Conservation (phyloP, 192 early-diverging fungal genomes). For the Backusella tarrabulga region DNA sequence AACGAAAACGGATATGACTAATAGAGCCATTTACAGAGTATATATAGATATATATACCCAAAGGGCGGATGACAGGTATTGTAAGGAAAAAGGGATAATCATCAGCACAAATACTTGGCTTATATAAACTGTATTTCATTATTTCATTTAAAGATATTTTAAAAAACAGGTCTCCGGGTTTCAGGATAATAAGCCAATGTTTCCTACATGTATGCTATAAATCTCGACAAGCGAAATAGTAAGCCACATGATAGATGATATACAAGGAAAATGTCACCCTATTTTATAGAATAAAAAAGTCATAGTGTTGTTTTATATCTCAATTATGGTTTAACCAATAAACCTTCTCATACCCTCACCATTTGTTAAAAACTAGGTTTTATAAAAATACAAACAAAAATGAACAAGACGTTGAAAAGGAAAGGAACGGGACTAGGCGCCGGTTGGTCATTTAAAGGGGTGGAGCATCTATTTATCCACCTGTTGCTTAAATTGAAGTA, state of each 20-base stretch:
- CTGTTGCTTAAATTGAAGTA: conserved; percentile 2
- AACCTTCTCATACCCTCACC: background rate
- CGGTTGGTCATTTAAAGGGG: background rate
- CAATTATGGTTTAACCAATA: background rate
- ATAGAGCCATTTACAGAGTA: background rate
- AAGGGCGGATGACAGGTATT: background rate
- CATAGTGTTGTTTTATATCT: background rate
- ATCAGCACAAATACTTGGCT: background rate
- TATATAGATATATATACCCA: background rate
- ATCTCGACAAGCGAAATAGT: background rate
- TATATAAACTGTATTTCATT: background rate
- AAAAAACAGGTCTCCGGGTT: background rate
- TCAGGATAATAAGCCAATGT: background rate
- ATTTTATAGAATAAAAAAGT: background rate
- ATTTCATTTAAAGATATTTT: background rate
- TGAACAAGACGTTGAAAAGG: background rate
- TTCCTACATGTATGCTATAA: background rate
- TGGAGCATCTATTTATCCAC: conserved; percentile 5
- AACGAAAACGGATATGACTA: background rate
- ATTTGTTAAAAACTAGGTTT: background rate
- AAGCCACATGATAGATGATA: background rate
- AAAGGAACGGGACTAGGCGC: background rate
- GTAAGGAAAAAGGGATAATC: background rate
- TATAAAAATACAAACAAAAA: conserved; percentile 1
- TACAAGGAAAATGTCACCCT: background rate